Evolutionary conservation across 2,329 filamentous ascomycete species (phyloP).

Genomic region (Thelonectria rubi): DNA sequence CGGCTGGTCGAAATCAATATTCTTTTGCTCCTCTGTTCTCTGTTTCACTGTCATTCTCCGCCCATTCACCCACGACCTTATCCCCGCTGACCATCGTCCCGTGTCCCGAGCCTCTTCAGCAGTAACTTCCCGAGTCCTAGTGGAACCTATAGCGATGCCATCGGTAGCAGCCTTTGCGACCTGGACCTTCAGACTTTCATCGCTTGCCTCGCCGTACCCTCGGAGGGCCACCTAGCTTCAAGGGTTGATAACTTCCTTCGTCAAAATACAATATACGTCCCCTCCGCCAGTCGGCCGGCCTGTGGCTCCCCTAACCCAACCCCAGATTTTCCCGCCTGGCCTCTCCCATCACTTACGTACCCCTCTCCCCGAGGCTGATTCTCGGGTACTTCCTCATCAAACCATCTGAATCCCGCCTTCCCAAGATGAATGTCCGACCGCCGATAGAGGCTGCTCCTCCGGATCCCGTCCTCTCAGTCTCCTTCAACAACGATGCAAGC

Average conservation of each 20-base stretch:
- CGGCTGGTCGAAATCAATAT: not conserved
- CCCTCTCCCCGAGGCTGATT: slow-evolving; percentile 17
- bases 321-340: slow-evolving; percentile 24
- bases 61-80: too few relatives aligned
- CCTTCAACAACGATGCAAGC: slow-evolving; percentile 85
- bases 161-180: too few relatives aligned
- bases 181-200: too few relatives aligned
- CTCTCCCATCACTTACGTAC: slow-evolving; percentile 14
- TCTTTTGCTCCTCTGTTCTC: too few relatives aligned
- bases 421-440: slow-evolving; percentile 85
- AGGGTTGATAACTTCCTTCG: slow-evolving; percentile 4
- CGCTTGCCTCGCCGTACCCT: too few relatives aligned
- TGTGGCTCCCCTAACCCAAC: slow-evolving; percentile 3
- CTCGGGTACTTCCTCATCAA: slow-evolving; percentile 21
- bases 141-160: too few relatives aligned
- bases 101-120: too few relatives aligned
- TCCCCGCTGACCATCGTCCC: too few relatives aligned
- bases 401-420: slow-evolving; percentile 11
- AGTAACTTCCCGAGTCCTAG: too few relatives aligned
- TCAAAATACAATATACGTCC: not conserved
- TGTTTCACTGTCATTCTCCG: too few relatives aligned
- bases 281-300: slow-evolving; percentile 9
- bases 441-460: slow-evolving; percentile 81
- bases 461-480: slow-evolving; percentile 80
- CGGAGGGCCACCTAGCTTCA: too few relatives aligned